These are phyloP conservation scores for Dactylorhiza incarnata DNA, from an alignment of 106 monocot species.

Conservation along the genomic window DNA sequence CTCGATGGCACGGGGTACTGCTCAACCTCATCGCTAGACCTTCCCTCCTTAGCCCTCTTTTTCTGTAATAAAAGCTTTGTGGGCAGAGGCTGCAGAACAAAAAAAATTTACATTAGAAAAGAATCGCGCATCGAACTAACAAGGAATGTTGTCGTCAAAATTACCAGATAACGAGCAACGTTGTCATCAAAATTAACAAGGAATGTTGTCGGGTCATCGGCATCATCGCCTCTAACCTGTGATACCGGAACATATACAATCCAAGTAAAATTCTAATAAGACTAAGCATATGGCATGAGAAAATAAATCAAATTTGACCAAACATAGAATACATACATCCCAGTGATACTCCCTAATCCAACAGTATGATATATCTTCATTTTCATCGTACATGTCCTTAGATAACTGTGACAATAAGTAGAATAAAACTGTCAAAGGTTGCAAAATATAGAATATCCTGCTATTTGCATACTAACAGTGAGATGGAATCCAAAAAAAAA, in stretches of 20 bases:
- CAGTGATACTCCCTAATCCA: constrained; percentile 96
- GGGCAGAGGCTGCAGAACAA: constrained; percentile 64
- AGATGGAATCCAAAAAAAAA: neutral
- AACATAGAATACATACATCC: constrained; percentile 54
- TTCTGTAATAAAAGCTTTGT: constrained; percentile 85
- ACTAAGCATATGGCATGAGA: neutral
- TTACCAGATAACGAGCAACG: constrained; percentile 85
- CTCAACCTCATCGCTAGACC: constrained; percentile 69
- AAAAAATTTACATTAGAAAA: neutral
- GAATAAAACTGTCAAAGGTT: neutral
- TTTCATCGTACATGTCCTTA: constrained; percentile 77
- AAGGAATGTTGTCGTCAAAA: constrained; percentile 4
- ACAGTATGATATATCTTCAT: constrained; percentile 68
- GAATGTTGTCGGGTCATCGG: constrained; percentile 75
- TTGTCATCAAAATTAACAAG: constrained; percentile 79
- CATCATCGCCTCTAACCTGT: constrained; percentile 80
- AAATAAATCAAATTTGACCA: neutral
- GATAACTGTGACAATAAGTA: constrained; percentile 42
- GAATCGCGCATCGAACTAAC: constrained; percentile 3
- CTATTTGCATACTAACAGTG: neutral
- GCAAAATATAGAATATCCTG: neutral
- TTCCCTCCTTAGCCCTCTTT: constrained; percentile 91
- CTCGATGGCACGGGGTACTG: constrained; percentile 82
- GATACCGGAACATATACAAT: neutral
- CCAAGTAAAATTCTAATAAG: neutral